Conservation (phyloP, 163 green algal species). For the Scenedesmus sp. region DNA sequence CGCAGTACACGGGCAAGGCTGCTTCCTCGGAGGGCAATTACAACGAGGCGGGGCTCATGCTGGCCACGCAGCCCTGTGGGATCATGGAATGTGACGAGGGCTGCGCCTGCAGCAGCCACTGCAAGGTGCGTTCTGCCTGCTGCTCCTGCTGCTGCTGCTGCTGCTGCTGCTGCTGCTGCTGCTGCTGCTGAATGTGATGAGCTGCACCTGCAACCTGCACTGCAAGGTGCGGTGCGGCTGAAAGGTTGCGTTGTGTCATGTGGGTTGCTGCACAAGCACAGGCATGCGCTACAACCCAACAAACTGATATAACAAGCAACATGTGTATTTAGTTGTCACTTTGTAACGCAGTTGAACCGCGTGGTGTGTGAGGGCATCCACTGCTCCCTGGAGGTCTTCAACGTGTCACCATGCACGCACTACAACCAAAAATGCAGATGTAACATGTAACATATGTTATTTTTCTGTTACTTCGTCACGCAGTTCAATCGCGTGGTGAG, state of each 20-base stretch:
- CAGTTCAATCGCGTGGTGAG: constrained; percentile 43
- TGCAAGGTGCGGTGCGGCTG: neutral
- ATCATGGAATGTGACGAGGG: constrained; percentile 48
- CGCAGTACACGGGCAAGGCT: neutral
- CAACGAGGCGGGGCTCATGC: constrained; percentile 27
- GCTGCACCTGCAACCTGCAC: neutral
- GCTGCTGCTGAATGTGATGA: neutral
- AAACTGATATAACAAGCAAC: too few species aligned
- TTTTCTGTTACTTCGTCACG: neutral
- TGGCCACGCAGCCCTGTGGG: constrained; percentile 28
- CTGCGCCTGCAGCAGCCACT: constrained; percentile 4
- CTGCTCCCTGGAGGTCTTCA: too few species aligned
- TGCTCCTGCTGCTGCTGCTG: too few species aligned
- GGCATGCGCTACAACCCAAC: too few species aligned
- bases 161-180: too few species aligned
- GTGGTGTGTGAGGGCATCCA: too few species aligned
- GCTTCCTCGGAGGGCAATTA: constrained; percentile 4
- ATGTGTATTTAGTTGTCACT: too few species aligned
- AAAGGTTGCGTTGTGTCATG: neutral
- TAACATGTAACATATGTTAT: neutral
- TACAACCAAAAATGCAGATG: neutral
- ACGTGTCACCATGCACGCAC: too few species aligned
- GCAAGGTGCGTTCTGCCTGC: constrained; percentile 10
- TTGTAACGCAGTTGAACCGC: too few species aligned
- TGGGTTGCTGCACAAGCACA: neutral